These are phyloP conservation scores for Alternaria infectoria DNA, from an alignment of 2,329 filamentous ascomycete genomes.

Conservation along the genomic window DNA sequence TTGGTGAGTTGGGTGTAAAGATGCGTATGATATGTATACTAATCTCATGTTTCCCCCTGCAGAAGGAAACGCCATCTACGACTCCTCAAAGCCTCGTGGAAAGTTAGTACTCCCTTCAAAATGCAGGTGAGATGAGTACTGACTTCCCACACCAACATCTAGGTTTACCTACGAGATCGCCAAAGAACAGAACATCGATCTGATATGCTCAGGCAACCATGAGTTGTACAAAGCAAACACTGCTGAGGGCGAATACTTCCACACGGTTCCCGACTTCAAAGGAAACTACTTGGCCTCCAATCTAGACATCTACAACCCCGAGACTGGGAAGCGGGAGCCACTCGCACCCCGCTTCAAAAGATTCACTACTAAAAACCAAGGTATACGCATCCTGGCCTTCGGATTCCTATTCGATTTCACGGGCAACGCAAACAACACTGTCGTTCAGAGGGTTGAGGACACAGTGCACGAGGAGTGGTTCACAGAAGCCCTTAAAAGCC, in stretches of 20 bases:
- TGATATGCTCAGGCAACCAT: slow-evolving; percentile 90
- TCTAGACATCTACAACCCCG: slow-evolving; percentile 80
- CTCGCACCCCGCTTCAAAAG: slow-evolving; percentile 84
- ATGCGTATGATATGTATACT: neutral
- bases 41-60: neutral
- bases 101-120: slow-evolving; percentile 42
- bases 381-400: slow-evolving; percentile 82
- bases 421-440: slow-evolving; percentile 87
- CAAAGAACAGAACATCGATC: slow-evolving; percentile 79
- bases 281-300: slow-evolving; percentile 89
- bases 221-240: slow-evolving; percentile 87
- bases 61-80: slow-evolving; percentile 94
- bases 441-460: slow-evolving; percentile 79
- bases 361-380: slow-evolving; percentile 90
- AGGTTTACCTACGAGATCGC: slow-evolving; percentile 85
- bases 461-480: slow-evolving; percentile 90
- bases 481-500: slow-evolving; percentile 77
- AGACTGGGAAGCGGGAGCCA: slow-evolving; percentile 73
- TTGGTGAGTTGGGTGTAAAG: slow-evolving; percentile 46
- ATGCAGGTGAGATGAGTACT: neutral
- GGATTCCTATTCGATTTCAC: slow-evolving; percentile 96
- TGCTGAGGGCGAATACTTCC: slow-evolving; percentile 76
- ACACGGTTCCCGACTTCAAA: slow-evolving; percentile 82
- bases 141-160: neutral
- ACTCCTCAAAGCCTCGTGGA: slow-evolving; percentile 85